phyloP scores from a whole-genome alignment of 2,329 filamentous ascomycete genomes.

The Colletotrichum noveboracense region DNA sequence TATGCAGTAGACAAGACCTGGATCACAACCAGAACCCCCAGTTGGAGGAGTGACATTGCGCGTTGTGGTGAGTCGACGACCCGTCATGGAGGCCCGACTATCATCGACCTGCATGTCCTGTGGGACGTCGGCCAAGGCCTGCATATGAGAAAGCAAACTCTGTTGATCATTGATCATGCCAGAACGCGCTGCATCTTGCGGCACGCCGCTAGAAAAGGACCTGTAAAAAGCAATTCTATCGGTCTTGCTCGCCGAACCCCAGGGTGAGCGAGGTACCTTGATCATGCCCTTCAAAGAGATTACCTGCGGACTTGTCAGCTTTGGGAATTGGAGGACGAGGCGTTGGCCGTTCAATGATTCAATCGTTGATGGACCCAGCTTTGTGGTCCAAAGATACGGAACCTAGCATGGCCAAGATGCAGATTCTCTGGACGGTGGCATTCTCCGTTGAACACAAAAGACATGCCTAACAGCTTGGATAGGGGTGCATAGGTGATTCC shows the following conservation, averaged over 20 bases:
- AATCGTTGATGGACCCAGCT: not conserved
- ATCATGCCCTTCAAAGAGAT: not conserved
- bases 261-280: not conserved
- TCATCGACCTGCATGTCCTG: not conserved
- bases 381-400: not conserved
- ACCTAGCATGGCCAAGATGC: not conserved
- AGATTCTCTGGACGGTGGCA: not conserved
- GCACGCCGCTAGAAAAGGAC: not conserved
- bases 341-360: not conserved
- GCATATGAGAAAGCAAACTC: not conserved
- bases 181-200: not conserved
- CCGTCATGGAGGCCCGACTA: not conserved
- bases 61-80: not conserved
- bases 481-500: not conserved
- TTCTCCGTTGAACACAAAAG: not conserved
- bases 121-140: slow-evolving; percentile 9
- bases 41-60: not conserved
- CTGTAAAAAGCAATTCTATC: not conserved
- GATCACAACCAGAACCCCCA: not conserved
- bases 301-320: not conserved
- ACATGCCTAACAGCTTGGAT: not conserved
- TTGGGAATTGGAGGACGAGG: not conserved
- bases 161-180: not conserved
- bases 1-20: not conserved
- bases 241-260: not conserved